Percentiles rank a stretch among this genome's conserved stretches.
Conservation (phyloP, 2,329 filamentous ascomycete species). For the Tympanopsis confertula region DNA sequence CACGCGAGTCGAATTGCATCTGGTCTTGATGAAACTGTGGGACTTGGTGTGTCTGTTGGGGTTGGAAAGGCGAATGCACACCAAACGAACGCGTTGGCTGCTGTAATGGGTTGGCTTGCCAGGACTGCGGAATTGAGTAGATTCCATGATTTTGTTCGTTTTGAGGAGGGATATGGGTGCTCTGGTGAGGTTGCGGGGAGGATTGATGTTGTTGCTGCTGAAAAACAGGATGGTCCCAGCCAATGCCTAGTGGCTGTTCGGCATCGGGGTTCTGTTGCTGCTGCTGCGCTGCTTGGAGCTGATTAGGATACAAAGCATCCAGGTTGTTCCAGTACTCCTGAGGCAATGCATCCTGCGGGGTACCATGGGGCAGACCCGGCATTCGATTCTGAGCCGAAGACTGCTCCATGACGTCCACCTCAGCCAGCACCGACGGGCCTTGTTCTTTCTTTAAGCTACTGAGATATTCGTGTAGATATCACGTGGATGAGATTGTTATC, state of each 20-base stretch:
- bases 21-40: not conserved
- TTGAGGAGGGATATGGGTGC: not conserved
- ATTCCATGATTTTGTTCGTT: constrained; percentile 1
- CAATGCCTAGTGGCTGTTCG: not conserved
- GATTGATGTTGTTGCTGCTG: not conserved
- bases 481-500: too few relatives aligned
- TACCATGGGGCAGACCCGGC: not conserved
- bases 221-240: constrained; percentile 1
- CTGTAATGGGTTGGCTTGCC: not conserved
- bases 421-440: too few relatives aligned
- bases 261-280: not conserved
- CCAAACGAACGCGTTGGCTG: not conserved
- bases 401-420: too few relatives aligned
- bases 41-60: not conserved
- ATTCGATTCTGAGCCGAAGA: not conserved
- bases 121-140: not conserved
- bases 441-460: too few relatives aligned
- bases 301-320: not conserved
- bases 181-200: not conserved
- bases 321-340: not conserved
- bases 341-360: not conserved
- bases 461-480: too few relatives aligned
- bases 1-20: not conserved
- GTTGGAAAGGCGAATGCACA: not conserved
- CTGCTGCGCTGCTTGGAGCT: not conserved